Evolutionary conservation across 2,329 filamentous ascomycete genomes (phyloP).

Genomic region (Paecilomyces dactylethromorphus): DNA sequence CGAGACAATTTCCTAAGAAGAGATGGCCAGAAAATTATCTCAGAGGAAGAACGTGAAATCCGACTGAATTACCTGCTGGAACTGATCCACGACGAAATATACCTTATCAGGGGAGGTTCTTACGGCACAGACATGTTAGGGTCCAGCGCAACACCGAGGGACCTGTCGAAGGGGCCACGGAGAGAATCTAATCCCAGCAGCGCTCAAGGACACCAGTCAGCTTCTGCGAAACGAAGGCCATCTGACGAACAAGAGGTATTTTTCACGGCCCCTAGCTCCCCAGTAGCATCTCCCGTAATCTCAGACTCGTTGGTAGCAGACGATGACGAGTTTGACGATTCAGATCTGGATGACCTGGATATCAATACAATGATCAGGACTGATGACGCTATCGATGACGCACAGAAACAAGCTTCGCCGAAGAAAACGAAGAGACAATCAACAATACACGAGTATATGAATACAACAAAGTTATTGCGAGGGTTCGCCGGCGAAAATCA

Average conservation of each 20-base stretch:
- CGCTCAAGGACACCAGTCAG: slow-evolving; percentile 2
- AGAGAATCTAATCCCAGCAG: slow-evolving; percentile 6
- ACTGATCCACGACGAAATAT: slow-evolving; percentile 26
- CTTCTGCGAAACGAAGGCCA: slow-evolving; percentile 11
- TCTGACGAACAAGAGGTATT: slow-evolving; percentile 17
- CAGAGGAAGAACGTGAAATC: slow-evolving; percentile 14
- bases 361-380: slow-evolving; percentile 10
- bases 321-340: slow-evolving; percentile 11
- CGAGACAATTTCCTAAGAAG: slow-evolving; percentile 12
- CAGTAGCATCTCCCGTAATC: slow-evolving; percentile 6
- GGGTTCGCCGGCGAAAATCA: neutral
- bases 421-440: slow-evolving; percentile 11
- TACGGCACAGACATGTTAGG: slow-evolving; percentile 6
- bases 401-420: slow-evolving; percentile 7
- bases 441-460: slow-evolving; percentile 12
- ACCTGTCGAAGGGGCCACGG: slow-evolving; percentile 7
- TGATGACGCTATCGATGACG: slow-evolving; percentile 10
- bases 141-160: slow-evolving; percentile 2
- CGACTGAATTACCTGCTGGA: slow-evolving; percentile 21
- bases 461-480: slow-evolving; percentile 1
- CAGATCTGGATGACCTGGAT: slow-evolving; percentile 12
- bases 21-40: slow-evolving; percentile 9
- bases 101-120: slow-evolving; percentile 18
- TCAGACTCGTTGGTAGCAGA: slow-evolving; percentile 7
- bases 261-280: slow-evolving; percentile 18